Percentiles rank a stretch among this genome's conserved stretches.
These are phyloP conservation scores for Amauroascus niger DNA, from an alignment of 2,329 filamentous ascomycete genomes.

Conservation along the genomic window DNA sequence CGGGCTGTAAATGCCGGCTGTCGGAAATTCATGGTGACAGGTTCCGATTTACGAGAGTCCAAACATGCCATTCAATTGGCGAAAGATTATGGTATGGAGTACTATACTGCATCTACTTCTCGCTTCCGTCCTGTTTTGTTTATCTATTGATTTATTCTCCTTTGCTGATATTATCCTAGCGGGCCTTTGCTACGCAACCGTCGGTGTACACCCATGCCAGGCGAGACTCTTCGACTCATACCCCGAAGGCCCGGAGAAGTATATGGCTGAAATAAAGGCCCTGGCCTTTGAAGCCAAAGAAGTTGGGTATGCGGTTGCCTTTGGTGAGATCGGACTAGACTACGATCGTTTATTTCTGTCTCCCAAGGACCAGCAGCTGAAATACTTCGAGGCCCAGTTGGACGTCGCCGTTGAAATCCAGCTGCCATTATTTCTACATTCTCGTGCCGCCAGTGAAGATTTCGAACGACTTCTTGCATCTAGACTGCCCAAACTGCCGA, in stretches of 20 bases:
- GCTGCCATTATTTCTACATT: conserved; percentile 85
- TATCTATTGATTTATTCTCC: conserved; percentile 13
- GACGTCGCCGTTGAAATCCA: conserved; percentile 66
- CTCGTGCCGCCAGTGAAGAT: conserved; percentile 73
- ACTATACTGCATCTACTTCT: background rate
- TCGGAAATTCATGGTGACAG: conserved; percentile 83
- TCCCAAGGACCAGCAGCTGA: conserved; percentile 65
- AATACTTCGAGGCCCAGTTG: conserved; percentile 77
- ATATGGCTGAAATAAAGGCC: conserved; percentile 50
- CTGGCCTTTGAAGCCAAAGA: conserved; percentile 54
- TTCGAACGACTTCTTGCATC: conserved; percentile 64
- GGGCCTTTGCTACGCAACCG: conserved; percentile 74
- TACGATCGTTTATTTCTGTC: conserved; percentile 86
- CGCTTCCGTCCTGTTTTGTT: background rate
- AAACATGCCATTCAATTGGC: conserved; percentile 64
- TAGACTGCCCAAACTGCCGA: conserved; percentile 56
- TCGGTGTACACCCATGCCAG: conserved; percentile 88
- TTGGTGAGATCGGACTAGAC: conserved; percentile 92
- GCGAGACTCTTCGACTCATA: conserved; percentile 64
- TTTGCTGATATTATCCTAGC: conserved; percentile 35
- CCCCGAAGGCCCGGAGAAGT: conserved; percentile 35
- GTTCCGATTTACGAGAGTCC: conserved; percentile 74
- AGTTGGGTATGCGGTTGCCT: conserved; percentile 58
- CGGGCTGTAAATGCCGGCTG: conserved; percentile 71
- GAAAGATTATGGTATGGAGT: conserved; percentile 57